phyloP scores from a whole-genome alignment of 2,329 filamentous ascomycete species.

The Magnaporthiopsis rhizophila region DNA sequence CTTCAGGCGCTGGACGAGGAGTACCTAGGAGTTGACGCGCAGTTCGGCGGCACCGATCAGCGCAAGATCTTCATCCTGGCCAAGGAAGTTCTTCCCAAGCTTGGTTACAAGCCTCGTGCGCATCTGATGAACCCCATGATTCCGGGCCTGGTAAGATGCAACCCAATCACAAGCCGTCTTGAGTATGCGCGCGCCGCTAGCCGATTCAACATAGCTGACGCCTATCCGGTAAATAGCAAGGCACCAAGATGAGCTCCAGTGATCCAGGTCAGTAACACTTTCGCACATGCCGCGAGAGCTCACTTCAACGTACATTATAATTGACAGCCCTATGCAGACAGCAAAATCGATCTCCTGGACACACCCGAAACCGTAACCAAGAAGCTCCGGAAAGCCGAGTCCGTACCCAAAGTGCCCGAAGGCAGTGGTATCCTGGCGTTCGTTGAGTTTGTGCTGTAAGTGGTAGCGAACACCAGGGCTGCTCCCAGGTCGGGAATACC shows the following conservation, averaged over 20 bases:
- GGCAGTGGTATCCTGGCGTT: slow-evolving; percentile 84
- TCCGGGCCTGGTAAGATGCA: slow-evolving; percentile 51
- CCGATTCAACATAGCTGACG: background rate
- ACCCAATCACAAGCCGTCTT: background rate
- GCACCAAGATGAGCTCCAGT: slow-evolving; percentile 81
- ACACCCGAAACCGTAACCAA: slow-evolving; percentile 62
- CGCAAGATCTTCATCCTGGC: slow-evolving; percentile 83
- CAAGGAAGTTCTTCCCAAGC: slow-evolving; percentile 73
- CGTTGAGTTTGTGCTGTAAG: slow-evolving; percentile 67
- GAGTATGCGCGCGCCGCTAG: background rate
- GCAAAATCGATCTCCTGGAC: slow-evolving; percentile 93
- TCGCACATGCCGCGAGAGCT: background rate
- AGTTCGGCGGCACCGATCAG: slow-evolving; percentile 84
- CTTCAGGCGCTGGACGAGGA: slow-evolving; percentile 90
- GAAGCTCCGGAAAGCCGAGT: slow-evolving; percentile 81
- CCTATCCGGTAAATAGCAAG: slow-evolving; percentile 29
- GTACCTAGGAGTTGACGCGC: slow-evolving; percentile 77
- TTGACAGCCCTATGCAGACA: slow-evolving; percentile 40
- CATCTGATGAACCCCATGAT: slow-evolving; percentile 66
- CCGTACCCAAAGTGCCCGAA: slow-evolving; percentile 66
- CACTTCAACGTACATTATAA: background rate
- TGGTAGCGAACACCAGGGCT: background rate
- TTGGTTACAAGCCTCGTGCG: slow-evolving; percentile 68
- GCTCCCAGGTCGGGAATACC: background rate
- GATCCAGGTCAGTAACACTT: slow-evolving; percentile 43